Evolutionary conservation across 805 yeast species (phyloP), one percentile per base, ranked within the genome.

Genomic region (Saturnispora serradocipensis): DNA sequence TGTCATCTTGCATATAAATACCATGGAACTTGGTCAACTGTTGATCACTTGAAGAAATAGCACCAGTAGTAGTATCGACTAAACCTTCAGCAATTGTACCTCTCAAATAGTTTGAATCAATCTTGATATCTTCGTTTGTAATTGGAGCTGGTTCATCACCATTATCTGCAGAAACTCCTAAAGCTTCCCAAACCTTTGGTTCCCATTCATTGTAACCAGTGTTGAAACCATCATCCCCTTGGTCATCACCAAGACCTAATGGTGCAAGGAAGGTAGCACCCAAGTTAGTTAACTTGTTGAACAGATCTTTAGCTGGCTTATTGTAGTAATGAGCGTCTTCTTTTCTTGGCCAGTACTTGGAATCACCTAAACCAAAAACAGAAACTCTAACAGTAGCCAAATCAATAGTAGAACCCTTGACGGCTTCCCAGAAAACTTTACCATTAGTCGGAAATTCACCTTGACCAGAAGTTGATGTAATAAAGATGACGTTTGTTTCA

Each of bases 21-120:
- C 98, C 98, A 69, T 91, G 98, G 80, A 91, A 91, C 71, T 91
- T 91, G 58, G 97, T 89, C 67, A 91, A 70, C 70, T 90, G 97
- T 71, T 89, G 95, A 69, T 89, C 97, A 53, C 80, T 79, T 13
- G 97, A 93, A 57, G 85, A 78, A 58, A 91, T 86, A 15, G 96
- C 90, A 57, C 97, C 97, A 9, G 98, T 91, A 4, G 88, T 75
- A 52, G 77, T 76, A 66, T 91, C 97, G 52, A 67, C 63, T 54
- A 91, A 76, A 36, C 91, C 97, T 67, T 86, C 95, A 35, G 79
- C 90, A 67, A 91, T 90, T 0, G 96, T 88, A 61, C 98, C 98
- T 70, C 98, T 83, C 61, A 91, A 76, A 72, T 72, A 91, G 69
- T 91, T 78, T 10, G 97, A 89, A 40, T 78, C 84, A 53, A 84